phyloP scores from a whole-genome alignment of 345 rosid species.

The Isatis tinctoria region DNA sequence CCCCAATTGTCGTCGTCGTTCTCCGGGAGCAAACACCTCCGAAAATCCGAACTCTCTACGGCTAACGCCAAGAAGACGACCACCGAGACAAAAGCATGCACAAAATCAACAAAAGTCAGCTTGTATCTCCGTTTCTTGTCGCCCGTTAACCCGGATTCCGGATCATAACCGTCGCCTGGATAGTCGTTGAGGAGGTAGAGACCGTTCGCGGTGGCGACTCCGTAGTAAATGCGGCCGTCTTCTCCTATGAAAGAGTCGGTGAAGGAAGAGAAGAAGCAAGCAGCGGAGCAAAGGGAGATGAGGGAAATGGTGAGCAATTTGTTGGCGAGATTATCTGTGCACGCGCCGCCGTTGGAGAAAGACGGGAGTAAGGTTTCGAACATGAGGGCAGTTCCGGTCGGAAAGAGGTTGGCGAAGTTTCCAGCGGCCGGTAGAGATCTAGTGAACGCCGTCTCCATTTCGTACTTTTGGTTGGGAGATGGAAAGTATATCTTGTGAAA shows the following conservation, averaged over 20 bases:
- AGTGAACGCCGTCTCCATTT: neutral
- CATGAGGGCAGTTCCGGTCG: constrained; percentile 51
- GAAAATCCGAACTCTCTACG: constrained; percentile 36
- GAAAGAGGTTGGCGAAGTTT: constrained; percentile 51
- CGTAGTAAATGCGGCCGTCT: constrained; percentile 38
- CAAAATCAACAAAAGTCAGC: constrained; percentile 34
- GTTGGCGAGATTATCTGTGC: constrained; percentile 19
- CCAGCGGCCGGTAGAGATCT: constrained; percentile 35
- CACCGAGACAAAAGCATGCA: constrained; percentile 44
- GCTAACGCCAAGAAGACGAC: constrained; percentile 52
- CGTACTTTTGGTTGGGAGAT: constrained; percentile 1
- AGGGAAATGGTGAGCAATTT: constrained; percentile 34
- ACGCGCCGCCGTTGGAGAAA: constrained; percentile 46
- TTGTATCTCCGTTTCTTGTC: neutral
- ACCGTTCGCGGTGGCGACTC: constrained; percentile 40
- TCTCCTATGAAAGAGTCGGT: constrained; percentile 43
- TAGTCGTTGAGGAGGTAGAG: constrained; percentile 35
- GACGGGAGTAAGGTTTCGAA: constrained; percentile 44
- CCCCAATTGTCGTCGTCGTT: neutral
- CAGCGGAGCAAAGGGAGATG: constrained; percentile 25
- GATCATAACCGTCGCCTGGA: neutral
- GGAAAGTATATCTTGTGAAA: too few relatives aligned
- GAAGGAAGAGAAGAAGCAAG: constrained; percentile 49
- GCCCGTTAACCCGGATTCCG: neutral
- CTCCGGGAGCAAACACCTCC: constrained; percentile 33